A percentile compares a stretch with the other conserved stretches of the same genome.
Evolutionary conservation across 495 filamentous ascomycete species (phyloP).

Genomic region (Endocarpon pusillum): DNA sequence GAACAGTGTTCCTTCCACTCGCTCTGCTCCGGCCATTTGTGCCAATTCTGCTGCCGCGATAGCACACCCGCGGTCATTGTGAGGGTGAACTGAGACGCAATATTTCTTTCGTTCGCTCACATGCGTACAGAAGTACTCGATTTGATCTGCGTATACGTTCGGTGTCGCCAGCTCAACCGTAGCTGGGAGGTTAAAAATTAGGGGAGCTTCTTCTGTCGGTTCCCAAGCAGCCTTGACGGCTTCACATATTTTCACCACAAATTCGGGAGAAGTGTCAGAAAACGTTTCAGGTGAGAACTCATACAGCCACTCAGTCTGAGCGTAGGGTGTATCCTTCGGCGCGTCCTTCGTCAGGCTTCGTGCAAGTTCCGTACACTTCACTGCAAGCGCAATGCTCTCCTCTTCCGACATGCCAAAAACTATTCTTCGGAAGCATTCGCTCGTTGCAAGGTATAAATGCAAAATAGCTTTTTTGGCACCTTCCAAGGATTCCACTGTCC

Average conservation of each 20-base stretch:
- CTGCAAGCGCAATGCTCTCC: constrained; percentile 66
- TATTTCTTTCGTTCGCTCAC: constrained; percentile 70
- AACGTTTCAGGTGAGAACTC: constrained; percentile 97
- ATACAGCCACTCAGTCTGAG: constrained; percentile 70
- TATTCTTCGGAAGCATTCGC: constrained; percentile 77
- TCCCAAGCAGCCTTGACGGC: constrained; percentile 94
- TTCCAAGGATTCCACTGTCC: constrained; percentile 77
- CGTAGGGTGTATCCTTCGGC: constrained; percentile 36
- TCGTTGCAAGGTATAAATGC: constrained; percentile 92
- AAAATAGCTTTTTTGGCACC: constrained; percentile 91
- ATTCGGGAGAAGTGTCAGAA: constrained; percentile 77
- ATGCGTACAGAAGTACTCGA: constrained; percentile 82
- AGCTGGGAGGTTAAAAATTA: constrained; percentile 95
- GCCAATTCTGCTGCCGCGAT: constrained; percentile 80
- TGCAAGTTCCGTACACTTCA: constrained; percentile 71
- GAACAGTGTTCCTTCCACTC: constrained; percentile 90
- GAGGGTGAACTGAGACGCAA: constrained; percentile 71
- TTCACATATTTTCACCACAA: constrained; percentile 70
- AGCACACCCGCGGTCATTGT: constrained; percentile 88
- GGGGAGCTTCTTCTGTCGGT: constrained; percentile 61
- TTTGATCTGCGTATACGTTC: constrained; percentile 91
- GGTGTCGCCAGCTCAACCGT: constrained; percentile 94
- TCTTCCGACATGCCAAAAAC: constrained; percentile 79
- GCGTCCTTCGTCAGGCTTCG: constrained; percentile 91
- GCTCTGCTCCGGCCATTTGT: constrained; percentile 92